These are phyloP conservation scores for Gynostemma pentaphyllum DNA, from an alignment of 306 rosid species.

Conservation along the genomic window DNA sequence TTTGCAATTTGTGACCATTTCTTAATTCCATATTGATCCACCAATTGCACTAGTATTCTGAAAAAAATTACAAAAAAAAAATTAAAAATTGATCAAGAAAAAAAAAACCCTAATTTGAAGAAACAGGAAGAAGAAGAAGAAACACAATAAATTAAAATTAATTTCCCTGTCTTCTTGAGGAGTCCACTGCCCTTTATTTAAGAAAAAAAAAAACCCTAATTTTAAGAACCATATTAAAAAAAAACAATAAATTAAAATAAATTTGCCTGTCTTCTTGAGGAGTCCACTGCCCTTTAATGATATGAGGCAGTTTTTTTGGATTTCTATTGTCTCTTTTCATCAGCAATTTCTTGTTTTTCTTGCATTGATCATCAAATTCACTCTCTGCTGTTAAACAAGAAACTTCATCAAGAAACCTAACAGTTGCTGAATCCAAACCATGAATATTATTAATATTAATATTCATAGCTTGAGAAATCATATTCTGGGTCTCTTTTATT, in stretches of 20 bases:
- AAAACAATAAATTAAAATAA: background rate
- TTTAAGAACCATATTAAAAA: too few species aligned
- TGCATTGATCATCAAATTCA: background rate
- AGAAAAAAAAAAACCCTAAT: background rate
- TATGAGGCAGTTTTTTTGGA: slow-evolving; percentile 6
- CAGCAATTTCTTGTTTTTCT: slow-evolving; percentile 3
- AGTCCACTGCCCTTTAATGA: slow-evolving; percentile 65
- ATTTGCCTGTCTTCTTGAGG: slow-evolving; percentile 47
- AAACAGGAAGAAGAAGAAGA: background rate
- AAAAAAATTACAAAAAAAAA: slow-evolving; percentile 4
- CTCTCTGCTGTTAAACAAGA: background rate
- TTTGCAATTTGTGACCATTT: slow-evolving; percentile 61
- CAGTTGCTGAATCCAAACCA: slow-evolving; percentile 8
- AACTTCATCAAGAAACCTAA: background rate
- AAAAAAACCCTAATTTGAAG: background rate
- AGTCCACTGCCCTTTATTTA: slow-evolving; percentile 62
- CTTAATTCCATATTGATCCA: slow-evolving; percentile 29
- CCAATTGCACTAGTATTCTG: slow-evolving; percentile 38
- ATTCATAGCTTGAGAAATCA: slow-evolving; percentile 1
- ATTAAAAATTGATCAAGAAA: background rate
- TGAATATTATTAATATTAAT: background rate
- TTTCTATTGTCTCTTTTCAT: slow-evolving; percentile 3
- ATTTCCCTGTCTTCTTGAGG: slow-evolving; percentile 40
- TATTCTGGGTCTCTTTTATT: background rate
- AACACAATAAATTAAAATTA: background rate